Conservation (phyloP, 75 land plant genomes). For the Isoetes taiwanensis region DNA sequence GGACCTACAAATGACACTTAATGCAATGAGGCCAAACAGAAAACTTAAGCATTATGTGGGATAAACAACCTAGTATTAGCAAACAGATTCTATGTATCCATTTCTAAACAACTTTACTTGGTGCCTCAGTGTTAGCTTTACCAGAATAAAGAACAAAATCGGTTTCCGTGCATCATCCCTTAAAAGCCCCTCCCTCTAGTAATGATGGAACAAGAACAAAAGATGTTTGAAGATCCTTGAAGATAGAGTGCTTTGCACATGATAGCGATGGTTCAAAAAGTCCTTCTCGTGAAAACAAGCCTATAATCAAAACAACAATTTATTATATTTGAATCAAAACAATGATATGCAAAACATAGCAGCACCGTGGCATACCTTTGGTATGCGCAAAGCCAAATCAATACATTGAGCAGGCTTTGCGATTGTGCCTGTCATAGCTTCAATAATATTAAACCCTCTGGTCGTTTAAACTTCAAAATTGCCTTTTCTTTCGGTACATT, state of each 20-base stretch:
- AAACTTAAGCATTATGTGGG: no score
- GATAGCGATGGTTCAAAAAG: slow-evolving; percentile 72
- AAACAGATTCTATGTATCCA: no score
- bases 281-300: slow-evolving; percentile 80
- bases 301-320: slow-evolving; percentile 32
- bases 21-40: no score
- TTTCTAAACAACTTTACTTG: no score
- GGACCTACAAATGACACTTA: no score
- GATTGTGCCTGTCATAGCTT: slow-evolving; percentile 42
- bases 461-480: slow-evolving; percentile 46
- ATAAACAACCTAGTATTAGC: no score
- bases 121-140: no score
- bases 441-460: slow-evolving; percentile 48
- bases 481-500: slow-evolving; percentile 53
- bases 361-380: slow-evolving; percentile 70
- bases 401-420: slow-evolving; percentile 55
- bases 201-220: slow-evolving; percentile 18
- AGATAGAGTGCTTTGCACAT: slow-evolving; percentile 69
- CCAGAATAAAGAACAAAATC: slow-evolving; percentile 50
- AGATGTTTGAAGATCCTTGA: slow-evolving; percentile 33
- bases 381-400: slow-evolving; percentile 63
- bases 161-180: slow-evolving; percentile 87
- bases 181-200: slow-evolving; percentile 52
- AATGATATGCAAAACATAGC: not conserved
- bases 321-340: not conserved